These are phyloP conservation scores for Pachyrhizus erosus DNA, from an alignment of 306 rosid genomes.

Conservation along the genomic window DNA sequence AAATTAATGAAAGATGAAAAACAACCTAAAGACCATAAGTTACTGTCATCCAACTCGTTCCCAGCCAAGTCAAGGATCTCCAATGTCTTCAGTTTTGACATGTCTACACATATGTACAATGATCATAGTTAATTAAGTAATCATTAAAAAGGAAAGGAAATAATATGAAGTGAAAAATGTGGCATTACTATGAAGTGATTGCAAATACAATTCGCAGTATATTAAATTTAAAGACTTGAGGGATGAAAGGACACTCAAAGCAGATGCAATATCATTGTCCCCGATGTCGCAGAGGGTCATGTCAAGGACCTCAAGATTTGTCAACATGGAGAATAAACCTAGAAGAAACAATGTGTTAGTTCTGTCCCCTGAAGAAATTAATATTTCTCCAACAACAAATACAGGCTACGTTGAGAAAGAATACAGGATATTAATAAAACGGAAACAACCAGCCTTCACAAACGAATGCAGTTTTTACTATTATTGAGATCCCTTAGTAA, in stretches of 20 bases:
- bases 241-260: constrained; percentile 23
- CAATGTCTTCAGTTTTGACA: neutral
- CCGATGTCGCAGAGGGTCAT: neutral
- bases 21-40: neutral
- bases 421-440: neutral
- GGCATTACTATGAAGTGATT: constrained; percentile 14
- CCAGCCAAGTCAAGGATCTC: neutral
- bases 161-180: neutral
- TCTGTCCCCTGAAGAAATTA: neutral
- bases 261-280: neutral
- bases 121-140: neutral
- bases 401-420: neutral
- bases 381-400: neutral
- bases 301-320: constrained; percentile 32
- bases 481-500: neutral
- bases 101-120: neutral
- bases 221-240: neutral
- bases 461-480: neutral
- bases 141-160: neutral
- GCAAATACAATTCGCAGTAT: neutral
- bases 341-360: neutral
- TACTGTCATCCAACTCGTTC: neutral
- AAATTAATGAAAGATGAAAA: neutral
- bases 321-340: constrained; percentile 8
- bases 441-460: neutral